Evolutionary conservation across 139 green algal genomes (phyloP), one percentile per base, ranked within the genome.

Genomic region (Diplosphaera chodatii): DNA sequence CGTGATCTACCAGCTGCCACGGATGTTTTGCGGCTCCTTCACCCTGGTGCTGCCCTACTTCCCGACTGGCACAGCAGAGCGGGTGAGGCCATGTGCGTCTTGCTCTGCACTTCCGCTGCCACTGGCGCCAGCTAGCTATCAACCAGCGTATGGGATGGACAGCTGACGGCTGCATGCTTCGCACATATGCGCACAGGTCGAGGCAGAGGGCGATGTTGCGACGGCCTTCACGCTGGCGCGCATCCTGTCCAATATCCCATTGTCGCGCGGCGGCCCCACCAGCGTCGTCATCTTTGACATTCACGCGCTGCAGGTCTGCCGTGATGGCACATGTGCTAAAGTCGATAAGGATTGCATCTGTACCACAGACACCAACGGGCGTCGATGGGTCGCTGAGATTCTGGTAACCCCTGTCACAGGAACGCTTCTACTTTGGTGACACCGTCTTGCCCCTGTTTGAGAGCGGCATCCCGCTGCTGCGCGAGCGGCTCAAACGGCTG

Each of bases 341-440:
- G n/a, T n/a, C n/a, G n/a, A n/a, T n/a, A n/a, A n/a, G n/a, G n/a
- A n/a, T n/a, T n/a, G n/a, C n/a, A n/a, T n/a, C n/a, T n/a, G n/a
- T n/a, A n/a, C n/a, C n/a, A n/a, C n/a, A n/a, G n/a, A n/a, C n/a
- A n/a, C n/a, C n/a, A n/a, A n/a, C n/a, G n/a, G n/a, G n/a, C n/a
- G n/a, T n/a, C n/a, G n/a, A n/a, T n/a, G n/a, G n/a, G n/a, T n/a
- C n/a, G n/a, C n/a, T n/a, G n/a, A n/a, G n/a, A n/a, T n/a, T n/a
- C n/a, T n/a, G n/a, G n/a, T n/a, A n/a, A n/a, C n/a, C n/a, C n/a
- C n/a, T n/a, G n/a, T 22, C 64, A 59, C 88, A 97, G 89, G 95
- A 99, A 78, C 86, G 95, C 37, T 99, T 99, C 71, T 99, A 99
- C 78, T 98, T 99, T 87, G 92, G 95, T 37, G 94, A 99, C 81